Evolutionary conservation across 108 stramenopile genomes (phyloP).

Genomic region (Discostella pseudostelligera): DNA sequence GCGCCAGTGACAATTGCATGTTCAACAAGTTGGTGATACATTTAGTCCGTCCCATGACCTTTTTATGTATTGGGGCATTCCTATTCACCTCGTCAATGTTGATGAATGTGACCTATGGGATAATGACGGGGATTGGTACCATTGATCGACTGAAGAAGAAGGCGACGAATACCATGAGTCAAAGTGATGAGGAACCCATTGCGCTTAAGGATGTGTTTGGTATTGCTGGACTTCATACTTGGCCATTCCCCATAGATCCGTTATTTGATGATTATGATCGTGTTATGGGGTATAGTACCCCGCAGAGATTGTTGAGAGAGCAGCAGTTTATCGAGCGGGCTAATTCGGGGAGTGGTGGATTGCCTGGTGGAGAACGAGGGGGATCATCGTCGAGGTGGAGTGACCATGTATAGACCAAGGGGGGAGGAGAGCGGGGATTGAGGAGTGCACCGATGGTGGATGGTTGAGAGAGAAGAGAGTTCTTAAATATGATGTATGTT

Average conservation of each 20-base stretch:
- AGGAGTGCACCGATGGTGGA: too few species aligned
- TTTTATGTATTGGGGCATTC: constrained; percentile 75
- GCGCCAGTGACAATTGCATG: constrained; percentile 73
- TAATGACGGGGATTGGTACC: constrained; percentile 88
- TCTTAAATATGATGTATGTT: too few species aligned
- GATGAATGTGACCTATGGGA: constrained; percentile 86
- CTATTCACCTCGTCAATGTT: constrained; percentile 80
- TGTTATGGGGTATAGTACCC: constrained; percentile 77
- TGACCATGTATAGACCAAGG: too few species aligned
- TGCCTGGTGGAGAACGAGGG: too few species aligned
- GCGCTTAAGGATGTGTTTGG: constrained; percentile 89
- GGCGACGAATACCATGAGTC: constrained; percentile 79
- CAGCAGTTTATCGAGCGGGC: constrained; percentile 51
- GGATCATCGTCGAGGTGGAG: too few species aligned
- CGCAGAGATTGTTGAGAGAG: constrained; percentile 75
- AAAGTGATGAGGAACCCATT: constrained; percentile 80
- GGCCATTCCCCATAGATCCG: constrained; percentile 84
- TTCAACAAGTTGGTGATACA: constrained; percentile 76
- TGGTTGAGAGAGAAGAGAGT: too few species aligned
- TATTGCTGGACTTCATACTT: constrained; percentile 76
- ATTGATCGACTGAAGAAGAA: constrained; percentile 91
- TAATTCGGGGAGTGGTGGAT: neutral
- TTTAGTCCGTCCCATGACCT: constrained; percentile 82
- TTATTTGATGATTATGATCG: constrained; percentile 85
- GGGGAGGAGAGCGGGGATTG: too few species aligned